These are phyloP conservation scores for Monilinia aucupariae DNA, from an alignment of 2,329 filamentous ascomycete genomes.

Conservation along the genomic window DNA sequence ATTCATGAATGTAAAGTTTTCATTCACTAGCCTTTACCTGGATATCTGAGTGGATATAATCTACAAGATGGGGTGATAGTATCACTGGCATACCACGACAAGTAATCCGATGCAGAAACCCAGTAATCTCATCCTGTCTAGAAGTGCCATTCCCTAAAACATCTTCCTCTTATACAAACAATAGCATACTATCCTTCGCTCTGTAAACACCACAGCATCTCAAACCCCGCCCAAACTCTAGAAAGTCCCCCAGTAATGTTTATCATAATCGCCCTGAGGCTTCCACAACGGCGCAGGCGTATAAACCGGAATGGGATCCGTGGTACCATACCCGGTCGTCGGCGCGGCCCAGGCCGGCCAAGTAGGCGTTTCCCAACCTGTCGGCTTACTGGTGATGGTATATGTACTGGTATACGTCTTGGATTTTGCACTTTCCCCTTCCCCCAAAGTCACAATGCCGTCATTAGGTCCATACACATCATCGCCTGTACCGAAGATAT, in stretches of 20 bases:
- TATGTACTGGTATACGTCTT: conserved; percentile 33
- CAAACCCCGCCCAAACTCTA: neutral
- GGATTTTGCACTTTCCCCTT: conserved; percentile 16
- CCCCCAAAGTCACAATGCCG: conserved; percentile 17
- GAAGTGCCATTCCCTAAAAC: too few species aligned
- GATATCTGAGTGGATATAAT: neutral
- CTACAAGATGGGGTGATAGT: neutral
- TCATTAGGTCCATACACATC: conserved; percentile 28
- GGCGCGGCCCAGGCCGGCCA: conserved; percentile 6
- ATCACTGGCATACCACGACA: neutral
- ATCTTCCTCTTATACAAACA: neutral
- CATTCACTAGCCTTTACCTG: neutral
- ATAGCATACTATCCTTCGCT: too few species aligned
- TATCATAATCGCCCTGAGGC: conserved; percentile 12
- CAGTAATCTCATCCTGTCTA: neutral
- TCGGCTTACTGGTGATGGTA: conserved; percentile 34
- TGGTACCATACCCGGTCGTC: conserved; percentile 17
- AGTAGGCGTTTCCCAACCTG: conserved; percentile 27
- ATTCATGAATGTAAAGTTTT: neutral
- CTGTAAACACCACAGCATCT: neutral
- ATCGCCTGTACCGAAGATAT: conserved; percentile 36
- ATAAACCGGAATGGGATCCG: conserved; percentile 29
- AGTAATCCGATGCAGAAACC: neutral
- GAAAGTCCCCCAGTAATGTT: conserved; percentile 15
- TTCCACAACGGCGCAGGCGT: conserved; percentile 35